phyloP scores from a whole-genome alignment of 2,329 filamentous ascomycete genomes.

The Colletotrichum shisoi region DNA sequence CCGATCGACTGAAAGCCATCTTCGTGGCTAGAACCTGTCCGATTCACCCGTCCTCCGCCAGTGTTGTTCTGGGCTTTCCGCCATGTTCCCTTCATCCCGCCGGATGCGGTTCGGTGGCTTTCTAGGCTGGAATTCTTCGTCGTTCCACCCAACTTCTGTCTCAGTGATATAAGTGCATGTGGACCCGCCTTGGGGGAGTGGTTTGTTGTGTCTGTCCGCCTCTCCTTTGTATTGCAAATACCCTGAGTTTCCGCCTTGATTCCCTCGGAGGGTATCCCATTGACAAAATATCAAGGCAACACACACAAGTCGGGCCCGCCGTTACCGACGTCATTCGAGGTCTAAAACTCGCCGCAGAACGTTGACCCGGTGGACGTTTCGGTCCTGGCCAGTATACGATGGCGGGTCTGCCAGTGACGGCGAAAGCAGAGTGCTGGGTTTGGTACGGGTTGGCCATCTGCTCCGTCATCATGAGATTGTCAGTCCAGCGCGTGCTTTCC shows the following conservation, averaged over 20 bases:
- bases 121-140: constrained; percentile 6
- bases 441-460: constrained; percentile 24
- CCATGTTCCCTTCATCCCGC: background rate
- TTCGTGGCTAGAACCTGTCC: constrained; percentile 4
- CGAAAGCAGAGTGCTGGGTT: constrained; percentile 30
- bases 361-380: background rate
- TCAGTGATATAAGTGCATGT: background rate
- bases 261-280: background rate
- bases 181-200: background rate
- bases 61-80: background rate
- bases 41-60: background rate
- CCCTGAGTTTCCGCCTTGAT: background rate
- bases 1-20: background rate
- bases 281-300: background rate
- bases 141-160: background rate
- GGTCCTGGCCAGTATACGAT: constrained; percentile 5
- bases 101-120: constrained; percentile 22
- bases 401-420: constrained; percentile 2
- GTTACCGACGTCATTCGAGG: background rate
- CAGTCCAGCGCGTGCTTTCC: background rate
- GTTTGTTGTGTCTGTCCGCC: background rate
- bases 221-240: background rate
- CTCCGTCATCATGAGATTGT: constrained; percentile 31
- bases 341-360: too few relatives aligned
- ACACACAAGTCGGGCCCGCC: background rate